Conservation (phyloP, 2,329 filamentous ascomycete genomes). For the Botrytis deweyae region DNA sequence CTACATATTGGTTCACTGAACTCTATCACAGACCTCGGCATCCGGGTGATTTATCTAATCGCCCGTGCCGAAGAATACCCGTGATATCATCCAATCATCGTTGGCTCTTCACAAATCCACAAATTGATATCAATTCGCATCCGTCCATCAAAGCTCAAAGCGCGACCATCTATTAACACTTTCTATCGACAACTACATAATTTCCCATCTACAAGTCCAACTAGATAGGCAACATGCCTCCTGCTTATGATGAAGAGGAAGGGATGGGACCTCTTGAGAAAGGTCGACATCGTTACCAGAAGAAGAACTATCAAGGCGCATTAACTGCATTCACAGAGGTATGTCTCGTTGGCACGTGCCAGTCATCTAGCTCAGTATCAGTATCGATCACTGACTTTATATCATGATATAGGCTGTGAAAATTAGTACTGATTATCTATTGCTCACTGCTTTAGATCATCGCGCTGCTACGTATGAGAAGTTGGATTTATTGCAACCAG, state of each 20-base stretch:
- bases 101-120: not conserved
- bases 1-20: not conserved
- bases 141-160: not conserved
- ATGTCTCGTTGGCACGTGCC: slow-evolving; percentile 16
- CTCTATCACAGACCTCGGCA: slow-evolving; percentile 14
- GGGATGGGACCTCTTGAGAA: slow-evolving; percentile 33
- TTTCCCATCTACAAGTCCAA: not conserved
- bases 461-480: slow-evolving; percentile 41
- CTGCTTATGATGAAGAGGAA: slow-evolving; percentile 26
- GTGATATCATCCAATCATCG: not conserved
- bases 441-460: slow-evolving; percentile 39
- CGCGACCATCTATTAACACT: not conserved
- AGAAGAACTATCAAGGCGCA: slow-evolving; percentile 35
- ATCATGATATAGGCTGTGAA: slow-evolving; percentile 31
- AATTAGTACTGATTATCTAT: slow-evolving; percentile 31
- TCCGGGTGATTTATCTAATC: not conserved
- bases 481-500: slow-evolving; percentile 32
- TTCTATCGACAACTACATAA: not conserved
- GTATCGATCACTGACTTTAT: slow-evolving; percentile 15
- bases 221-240: not conserved
- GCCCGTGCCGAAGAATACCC: not conserved
- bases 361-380: not conserved
- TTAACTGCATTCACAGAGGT: slow-evolving; percentile 36
- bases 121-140: not conserved
- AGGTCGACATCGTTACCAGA: slow-evolving; percentile 36